phyloP scores from a whole-genome alignment of 345 rosid genomes.

The Lumnitzera racemosa region DNA sequence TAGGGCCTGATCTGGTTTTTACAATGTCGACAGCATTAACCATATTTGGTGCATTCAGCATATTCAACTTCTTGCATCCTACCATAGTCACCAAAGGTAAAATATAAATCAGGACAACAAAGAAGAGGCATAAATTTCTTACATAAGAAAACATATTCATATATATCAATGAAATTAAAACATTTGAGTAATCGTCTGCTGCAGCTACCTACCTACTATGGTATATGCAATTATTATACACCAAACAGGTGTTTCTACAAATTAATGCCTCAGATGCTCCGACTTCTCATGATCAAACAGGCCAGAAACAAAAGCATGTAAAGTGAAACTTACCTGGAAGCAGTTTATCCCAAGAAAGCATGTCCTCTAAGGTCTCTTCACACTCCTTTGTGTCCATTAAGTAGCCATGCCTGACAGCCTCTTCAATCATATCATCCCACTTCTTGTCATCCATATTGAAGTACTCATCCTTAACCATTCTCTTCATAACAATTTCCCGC shows the following conservation, averaged over 20 bases:
- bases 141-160: not conserved
- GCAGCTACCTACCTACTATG: not conserved
- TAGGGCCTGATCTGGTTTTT: too few species aligned
- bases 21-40: too few species aligned
- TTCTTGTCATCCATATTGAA: conserved; percentile 77
- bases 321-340: conserved; percentile 53
- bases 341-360: conserved; percentile 86
- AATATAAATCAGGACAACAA: too few species aligned
- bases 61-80: too few species aligned
- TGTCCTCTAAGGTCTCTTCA: conserved; percentile 76
- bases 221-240: not conserved
- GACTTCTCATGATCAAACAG: too few species aligned
- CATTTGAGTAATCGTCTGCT: not conserved
- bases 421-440: conserved; percentile 79
- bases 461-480: conserved; percentile 51
- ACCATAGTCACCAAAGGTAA: too few species aligned
- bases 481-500: conserved; percentile 37
- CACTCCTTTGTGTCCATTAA: conserved; percentile 72
- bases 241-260: too few species aligned
- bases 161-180: not conserved
- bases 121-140: not conserved
- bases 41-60: too few species aligned
- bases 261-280: too few species aligned
- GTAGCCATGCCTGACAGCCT: conserved; percentile 50
- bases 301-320: not conserved